Base-by-base conservation (phyloP, 2,329 filamentous ascomycete genomes). In the Zymoseptoria ardabiliae region DNA sequence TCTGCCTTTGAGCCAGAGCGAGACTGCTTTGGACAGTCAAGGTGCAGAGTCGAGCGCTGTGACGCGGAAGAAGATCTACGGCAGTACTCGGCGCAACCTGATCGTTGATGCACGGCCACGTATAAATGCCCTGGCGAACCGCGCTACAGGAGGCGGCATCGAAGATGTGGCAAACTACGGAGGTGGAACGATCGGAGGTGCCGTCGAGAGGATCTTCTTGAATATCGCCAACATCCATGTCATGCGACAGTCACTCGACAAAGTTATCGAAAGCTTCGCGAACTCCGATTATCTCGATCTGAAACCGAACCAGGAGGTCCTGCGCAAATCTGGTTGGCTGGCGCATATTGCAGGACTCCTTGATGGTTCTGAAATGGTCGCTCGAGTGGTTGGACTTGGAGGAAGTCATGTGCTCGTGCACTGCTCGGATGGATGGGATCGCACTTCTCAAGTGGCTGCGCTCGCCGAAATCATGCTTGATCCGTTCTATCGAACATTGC, bases 191-290 rank as follows among this genome's bases (percentile, higher is more conserved):
- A 88, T 87, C 60, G 69, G 69, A 25, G 61, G 66, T n/a, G 58
- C 66, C 8, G 65, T 71, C 6, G 69, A 72, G 57, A 96, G 97
- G 74, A 88, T 88, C 28, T 99, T 95, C 71, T 82, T 99, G 58
- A 94, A 90, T 63, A 99, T 99, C 69, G 93, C 95, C 73, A 99
- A 99, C 72, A 97, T 99, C 61, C 94, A 99, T 71, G 91, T 97
- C 63, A 99, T 99, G 94, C 84, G 94, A 59, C 88, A 89, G 62
- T 97, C 93, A 1, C 79, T 99, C 35, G 87, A 88, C 67, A 93
- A 88, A 66, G 89, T 99, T 20, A 81, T 97, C 56, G 92, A 96
- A 63, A 88, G 91, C 2, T 78, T 99, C 69, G 97, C 96, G 71
- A 93, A 97, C 67, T 90, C 91, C 2, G 94, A 99, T 72, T 82